These are phyloP conservation scores for Euphorbia tirucalli DNA, from an alignment of 345 rosid genomes.

Conservation along the genomic window DNA sequence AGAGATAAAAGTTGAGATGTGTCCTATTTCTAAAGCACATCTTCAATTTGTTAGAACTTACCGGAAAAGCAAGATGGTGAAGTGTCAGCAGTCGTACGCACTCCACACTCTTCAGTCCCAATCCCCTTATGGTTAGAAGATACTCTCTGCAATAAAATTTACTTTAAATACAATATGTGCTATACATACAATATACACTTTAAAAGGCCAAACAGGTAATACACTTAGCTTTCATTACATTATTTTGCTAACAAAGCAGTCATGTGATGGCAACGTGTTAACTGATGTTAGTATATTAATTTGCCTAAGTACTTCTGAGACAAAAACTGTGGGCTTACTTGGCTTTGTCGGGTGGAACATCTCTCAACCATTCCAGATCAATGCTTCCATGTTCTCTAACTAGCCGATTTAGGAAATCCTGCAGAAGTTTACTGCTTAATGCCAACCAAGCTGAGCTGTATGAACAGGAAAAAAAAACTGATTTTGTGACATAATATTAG, in stretches of 20 bases:
- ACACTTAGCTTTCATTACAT: neutral
- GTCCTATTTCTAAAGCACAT: constrained; percentile 9
- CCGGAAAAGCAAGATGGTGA: constrained; percentile 32
- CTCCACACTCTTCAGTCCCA: constrained; percentile 35
- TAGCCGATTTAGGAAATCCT: constrained; percentile 22
- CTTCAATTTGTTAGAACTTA: constrained; percentile 15
- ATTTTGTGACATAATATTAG: neutral
- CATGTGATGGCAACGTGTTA: neutral
- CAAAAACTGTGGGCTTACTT: constrained; percentile 21
- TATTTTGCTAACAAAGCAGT: neutral
- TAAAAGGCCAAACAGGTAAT: neutral
- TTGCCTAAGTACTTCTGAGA: neutral
- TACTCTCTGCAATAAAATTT: constrained; percentile 23
- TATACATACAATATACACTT: neutral
- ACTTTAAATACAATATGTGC: too few relatives aligned
- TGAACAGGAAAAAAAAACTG: neutral
- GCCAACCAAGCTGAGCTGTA: constrained; percentile 6
- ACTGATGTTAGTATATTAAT: neutral
- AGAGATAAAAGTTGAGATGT: constrained; percentile 16
- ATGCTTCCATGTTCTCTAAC: constrained; percentile 28
- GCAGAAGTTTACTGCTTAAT: constrained; percentile 26
- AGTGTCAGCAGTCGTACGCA: constrained; percentile 33
- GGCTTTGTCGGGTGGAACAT: constrained; percentile 34
- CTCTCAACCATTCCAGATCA: constrained; percentile 30
- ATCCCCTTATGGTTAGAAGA: constrained; percentile 27